Conservation (phyloP, 257 asterid species). For the Ballota nigra region DNA sequence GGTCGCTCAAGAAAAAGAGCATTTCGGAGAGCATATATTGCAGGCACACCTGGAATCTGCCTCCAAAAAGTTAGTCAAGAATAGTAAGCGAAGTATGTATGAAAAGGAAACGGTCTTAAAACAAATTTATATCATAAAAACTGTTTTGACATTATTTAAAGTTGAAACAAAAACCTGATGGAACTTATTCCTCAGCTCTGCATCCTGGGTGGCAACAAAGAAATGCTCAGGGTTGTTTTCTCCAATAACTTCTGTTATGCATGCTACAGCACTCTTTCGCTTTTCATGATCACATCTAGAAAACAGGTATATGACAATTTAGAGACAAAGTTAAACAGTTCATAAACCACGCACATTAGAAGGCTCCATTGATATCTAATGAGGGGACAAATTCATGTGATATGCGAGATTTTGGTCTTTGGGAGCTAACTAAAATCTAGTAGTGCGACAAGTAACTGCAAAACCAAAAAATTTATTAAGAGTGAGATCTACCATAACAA, state of each 20-base stretch:
- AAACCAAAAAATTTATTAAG: not conserved
- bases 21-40: slow-evolving; percentile 69
- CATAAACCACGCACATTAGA: not conserved
- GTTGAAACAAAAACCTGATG: slow-evolving; percentile 55
- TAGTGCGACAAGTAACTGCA: not conserved
- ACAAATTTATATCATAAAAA: not conserved
- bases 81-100: not conserved
- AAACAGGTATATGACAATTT: slow-evolving; percentile 19
- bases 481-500: not conserved
- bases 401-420: not conserved
- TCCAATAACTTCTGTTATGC: slow-evolving; percentile 77
- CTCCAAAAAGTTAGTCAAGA: slow-evolving; percentile 14
- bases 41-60: slow-evolving; percentile 93
- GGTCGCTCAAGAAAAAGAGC: slow-evolving; percentile 85
- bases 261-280: slow-evolving; percentile 63
- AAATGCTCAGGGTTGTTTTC: slow-evolving; percentile 74
- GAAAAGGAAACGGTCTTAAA: not conserved
- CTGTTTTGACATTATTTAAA: not conserved
- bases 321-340: slow-evolving; percentile 14
- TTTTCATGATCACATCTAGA: slow-evolving; percentile 86
- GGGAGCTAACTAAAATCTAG: not conserved
- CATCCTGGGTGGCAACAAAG: slow-evolving; percentile 93
- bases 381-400: not conserved
- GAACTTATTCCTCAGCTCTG: slow-evolving; percentile 61
- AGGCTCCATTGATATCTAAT: not conserved